phyloP scores from a whole-genome alignment of 2,329 filamentous ascomycete genomes.

The Drechslerella stenobrocha region DNA sequence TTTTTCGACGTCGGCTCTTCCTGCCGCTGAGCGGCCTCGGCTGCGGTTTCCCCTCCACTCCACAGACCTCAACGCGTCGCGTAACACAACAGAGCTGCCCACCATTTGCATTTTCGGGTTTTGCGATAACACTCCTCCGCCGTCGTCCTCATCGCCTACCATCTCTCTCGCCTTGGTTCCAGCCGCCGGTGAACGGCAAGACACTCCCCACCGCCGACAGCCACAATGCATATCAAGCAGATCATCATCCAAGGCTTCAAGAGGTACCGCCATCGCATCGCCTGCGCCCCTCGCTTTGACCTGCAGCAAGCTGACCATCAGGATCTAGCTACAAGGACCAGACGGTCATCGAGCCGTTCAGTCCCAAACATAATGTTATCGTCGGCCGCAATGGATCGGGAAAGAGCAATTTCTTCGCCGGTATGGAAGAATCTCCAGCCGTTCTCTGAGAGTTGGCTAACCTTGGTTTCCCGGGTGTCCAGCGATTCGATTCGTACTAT shows the following conservation, averaged over 20 bases:
- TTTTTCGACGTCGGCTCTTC: constrained; percentile 45
- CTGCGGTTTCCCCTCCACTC: constrained; percentile 15
- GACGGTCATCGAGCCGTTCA: constrained; percentile 97
- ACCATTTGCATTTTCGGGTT: constrained; percentile 10
- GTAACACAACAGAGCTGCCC: constrained; percentile 40
- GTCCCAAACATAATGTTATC: constrained; percentile 95
- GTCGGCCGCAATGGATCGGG: constrained; percentile 98
- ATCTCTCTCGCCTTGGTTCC: constrained; percentile 23
- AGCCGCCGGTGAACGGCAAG: constrained; percentile 47
- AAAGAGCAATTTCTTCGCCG: constrained; percentile 98
- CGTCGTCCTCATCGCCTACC: constrained; percentile 4
- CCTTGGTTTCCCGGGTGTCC: neutral
- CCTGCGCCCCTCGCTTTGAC: constrained; percentile 1
- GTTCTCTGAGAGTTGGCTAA: constrained; percentile 5
- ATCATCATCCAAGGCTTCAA: constrained; percentile 99
- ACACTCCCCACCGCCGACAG: constrained; percentile 26
- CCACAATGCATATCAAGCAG: constrained; percentile 95
- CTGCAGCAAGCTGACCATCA: constrained; percentile 28
- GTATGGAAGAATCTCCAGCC: constrained; percentile 15
- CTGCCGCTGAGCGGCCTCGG: constrained; percentile 18
- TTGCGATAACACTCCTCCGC: constrained; percentile 32
- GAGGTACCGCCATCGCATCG: constrained; percentile 64
- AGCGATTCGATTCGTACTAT: constrained; percentile 95
- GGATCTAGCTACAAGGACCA: constrained; percentile 91
- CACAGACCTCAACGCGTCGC: constrained; percentile 40